phyloP scores from a whole-genome alignment of 352 stramenopile genomes.

The Pseudoperonospora humuli region DNA sequence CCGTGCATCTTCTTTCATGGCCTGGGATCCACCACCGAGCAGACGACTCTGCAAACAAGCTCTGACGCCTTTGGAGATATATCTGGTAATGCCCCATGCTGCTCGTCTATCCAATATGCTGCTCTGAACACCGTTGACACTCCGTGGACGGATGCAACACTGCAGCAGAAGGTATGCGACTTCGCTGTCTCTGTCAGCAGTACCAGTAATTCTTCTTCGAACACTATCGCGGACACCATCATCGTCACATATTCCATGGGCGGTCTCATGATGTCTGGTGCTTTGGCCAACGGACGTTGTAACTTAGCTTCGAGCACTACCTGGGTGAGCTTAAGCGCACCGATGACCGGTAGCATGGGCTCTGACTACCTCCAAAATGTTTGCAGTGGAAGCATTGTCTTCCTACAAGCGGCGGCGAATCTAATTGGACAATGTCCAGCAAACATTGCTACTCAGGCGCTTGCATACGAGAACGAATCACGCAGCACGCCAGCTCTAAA shows the following conservation, averaged over 20 bases:
- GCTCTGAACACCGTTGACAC: conserved; percentile 29
- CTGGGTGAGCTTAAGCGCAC: conserved; percentile 34
- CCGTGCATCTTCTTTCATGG: conserved; percentile 45
- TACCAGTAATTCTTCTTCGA: conserved; percentile 9
- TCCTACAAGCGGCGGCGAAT: conserved; percentile 25
- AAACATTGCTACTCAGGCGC: conserved; percentile 15
- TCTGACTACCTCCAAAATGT: conserved; percentile 30
- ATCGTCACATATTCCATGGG: conserved; percentile 45
- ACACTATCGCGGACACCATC: conserved; percentile 32
- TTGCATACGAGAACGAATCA: conserved; percentile 29
- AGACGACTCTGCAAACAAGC: conserved; percentile 19
- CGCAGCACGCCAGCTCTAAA: conserved; percentile 14
- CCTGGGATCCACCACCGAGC: conserved; percentile 15
- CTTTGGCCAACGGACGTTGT: conserved; percentile 36
- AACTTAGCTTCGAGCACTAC: conserved; percentile 24
- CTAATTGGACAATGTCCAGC: conserved; percentile 32
- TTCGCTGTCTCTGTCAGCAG: conserved; percentile 13
- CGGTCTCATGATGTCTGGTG: conserved; percentile 28
- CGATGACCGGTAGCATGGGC: conserved; percentile 39
- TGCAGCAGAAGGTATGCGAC: conserved; percentile 32
- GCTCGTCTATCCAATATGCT: conserved; percentile 31
- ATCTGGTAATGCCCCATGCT: conserved; percentile 34
- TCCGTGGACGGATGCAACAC: conserved; percentile 26
- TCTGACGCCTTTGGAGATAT: conserved; percentile 32
- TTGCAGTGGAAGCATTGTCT: conserved; percentile 18